Evolutionary conservation across 768 basidiomycete species (phyloP), one percentile per base, ranked within the genome.

Genomic region (Lactifluus hygrophoroides): DNA sequence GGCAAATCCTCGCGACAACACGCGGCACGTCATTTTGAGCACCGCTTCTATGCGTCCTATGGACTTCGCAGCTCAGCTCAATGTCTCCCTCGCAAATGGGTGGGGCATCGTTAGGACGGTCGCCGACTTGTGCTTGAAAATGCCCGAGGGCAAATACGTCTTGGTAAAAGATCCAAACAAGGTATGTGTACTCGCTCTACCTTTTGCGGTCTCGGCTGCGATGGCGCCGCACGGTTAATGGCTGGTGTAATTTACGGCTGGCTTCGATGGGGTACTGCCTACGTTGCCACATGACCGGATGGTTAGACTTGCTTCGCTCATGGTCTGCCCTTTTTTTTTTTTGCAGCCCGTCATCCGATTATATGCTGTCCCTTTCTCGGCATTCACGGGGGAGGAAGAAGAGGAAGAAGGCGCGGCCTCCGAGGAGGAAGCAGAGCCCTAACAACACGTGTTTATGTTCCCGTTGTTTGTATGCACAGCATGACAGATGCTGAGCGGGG

Each of bases 91-190:
- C 54, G 76, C 89, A 34, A 98, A 98, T 69, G 96, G 96, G 11
- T 99, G 96, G 96, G 96, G 96, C 54, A 97, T 99, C 67, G 91
- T 98, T 32, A 81, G 96, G 59, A 95, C 90, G 13, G 86, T 99
- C 58, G 88, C 90, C 28, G 96, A 99, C 68, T 73, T 98, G 60
- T 90, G 89, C 71, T 83, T 96, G 84, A 94, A 94, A 72, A 86
- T 94, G 84, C 91, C 92, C 21, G 95, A 98, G 72, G 96, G 96
- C 70, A 96, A 96, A 71, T 99, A 97, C 69, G 89, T 98, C 14
- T 76, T 99, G 27, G 84, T 99, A 52, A 96, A 95, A 74, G 96
- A 99, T 72, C 95, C 96, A 17, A 98, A 98, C 80, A 92, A 84
- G 84, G 94, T 95, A 68, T 5, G 32, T 32, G 32, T 32, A 5